A percentile compares a stretch with the other conserved stretches of the same genome.
These are phyloP conservation scores for Hyphopichia buzzinii DNA, from an alignment of 1,139 yeast species.

Conservation along the genomic window DNA sequence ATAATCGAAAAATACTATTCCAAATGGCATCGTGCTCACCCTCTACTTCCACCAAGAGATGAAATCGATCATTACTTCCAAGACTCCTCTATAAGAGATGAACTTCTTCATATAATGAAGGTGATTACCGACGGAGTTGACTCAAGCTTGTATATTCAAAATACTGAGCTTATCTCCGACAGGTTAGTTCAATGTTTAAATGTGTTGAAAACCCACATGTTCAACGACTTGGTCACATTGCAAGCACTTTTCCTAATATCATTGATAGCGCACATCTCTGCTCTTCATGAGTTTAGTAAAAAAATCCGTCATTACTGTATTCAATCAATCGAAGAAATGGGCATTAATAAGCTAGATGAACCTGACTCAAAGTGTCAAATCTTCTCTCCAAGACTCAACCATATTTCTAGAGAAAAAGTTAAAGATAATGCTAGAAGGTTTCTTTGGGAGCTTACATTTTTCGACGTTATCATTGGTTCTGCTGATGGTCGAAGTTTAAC, in stretches of 20 bases:
- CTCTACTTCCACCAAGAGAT: conserved; percentile 38
- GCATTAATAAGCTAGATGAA: conserved; percentile 33
- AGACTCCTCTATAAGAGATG: conserved; percentile 30
- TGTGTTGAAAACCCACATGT: conserved; percentile 19
- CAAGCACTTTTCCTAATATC: conserved; percentile 38
- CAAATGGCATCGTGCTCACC: conserved; percentile 41
- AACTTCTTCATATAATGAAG: conserved; percentile 44
- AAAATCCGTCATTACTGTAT: conserved; percentile 38
- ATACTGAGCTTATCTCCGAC: conserved; percentile 27
- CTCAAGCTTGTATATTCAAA: conserved; percentile 29
- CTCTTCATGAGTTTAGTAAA: conserved; percentile 43
- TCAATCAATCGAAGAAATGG: conserved; percentile 30
- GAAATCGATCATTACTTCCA: conserved; percentile 29
- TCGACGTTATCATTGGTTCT: conserved; percentile 50
- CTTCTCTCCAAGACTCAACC: conserved; percentile 10
- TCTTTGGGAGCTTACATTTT: conserved; percentile 49
- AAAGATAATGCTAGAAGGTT: conserved; percentile 40
- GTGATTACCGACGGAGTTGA: conserved; percentile 46
- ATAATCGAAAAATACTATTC: conserved; percentile 36
- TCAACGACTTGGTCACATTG: conserved; percentile 38
- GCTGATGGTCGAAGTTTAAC: conserved; percentile 50
- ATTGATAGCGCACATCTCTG: conserved; percentile 45
- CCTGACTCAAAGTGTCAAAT: not conserved
- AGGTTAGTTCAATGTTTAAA: conserved; percentile 33
- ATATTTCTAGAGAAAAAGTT: conserved; percentile 14